Evolutionary conservation across 371 early-diverging fungal species (phyloP), one percentile per base, ranked within the genome.

Genomic region (Mortierella sp.): DNA sequence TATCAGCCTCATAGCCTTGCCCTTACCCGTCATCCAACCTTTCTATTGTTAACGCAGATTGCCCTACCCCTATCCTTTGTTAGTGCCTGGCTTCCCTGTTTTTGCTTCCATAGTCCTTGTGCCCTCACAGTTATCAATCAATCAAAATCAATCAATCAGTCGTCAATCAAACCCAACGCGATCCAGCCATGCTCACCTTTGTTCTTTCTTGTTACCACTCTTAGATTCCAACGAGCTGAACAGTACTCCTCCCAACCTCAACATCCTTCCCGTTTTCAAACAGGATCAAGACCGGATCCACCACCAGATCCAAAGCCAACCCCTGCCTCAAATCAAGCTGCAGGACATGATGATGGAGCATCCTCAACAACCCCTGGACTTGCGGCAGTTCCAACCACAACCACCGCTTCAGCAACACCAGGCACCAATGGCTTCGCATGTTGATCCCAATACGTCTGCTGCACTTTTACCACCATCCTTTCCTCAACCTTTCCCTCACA

Each of bases 311-410:
- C 23, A 30, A 26, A 63, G 23, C 56, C 64, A 55, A 24, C 10
- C 46, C 10, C 46, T 19, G 46, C 6, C 46, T 46, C 19, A 18
- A 50, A 64, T 48, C 42, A n/a, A 48, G 19, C 56, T 24, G 23
- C 51, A 42, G 55, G 72, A 72, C 58, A 72, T 66, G 72, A 72
- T 72, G 72, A 72, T 72, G 72, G 72, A 66, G 59, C 67, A 66
- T 38, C 72, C 67, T 13, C 67, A 66, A 50, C 72, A 72, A 50
- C 72, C 66, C 49, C 45, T 72, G 67, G 72, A 72, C 58, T 41
- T 66, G 43, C 62, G 61, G 45, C 72, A 66, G 55, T 61, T 72
- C 63, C 67, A 72, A 55, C 60, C 56, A 8, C 64, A 54, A 28
- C 69, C 43, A 39, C 66, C 58, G 41, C 66, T 46, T 21, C 51